Evolutionary conservation across 768 basidiomycete genomes (phyloP).

Genomic region (Naganishia randhawae): DNA sequence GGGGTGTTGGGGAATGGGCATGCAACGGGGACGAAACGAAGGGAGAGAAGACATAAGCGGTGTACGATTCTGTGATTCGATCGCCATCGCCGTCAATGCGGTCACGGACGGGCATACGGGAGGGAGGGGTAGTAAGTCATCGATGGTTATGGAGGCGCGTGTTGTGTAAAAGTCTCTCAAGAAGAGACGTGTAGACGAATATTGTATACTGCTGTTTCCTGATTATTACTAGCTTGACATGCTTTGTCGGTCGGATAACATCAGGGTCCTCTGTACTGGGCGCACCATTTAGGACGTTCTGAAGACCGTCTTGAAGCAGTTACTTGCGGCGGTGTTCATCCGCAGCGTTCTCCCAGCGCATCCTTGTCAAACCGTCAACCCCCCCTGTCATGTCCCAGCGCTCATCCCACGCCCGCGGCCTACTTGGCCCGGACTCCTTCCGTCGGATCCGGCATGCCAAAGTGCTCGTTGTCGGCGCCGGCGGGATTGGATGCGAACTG

Average conservation of each 20-base stretch:
- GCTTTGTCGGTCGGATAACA: too few species aligned
- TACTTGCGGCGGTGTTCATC: not conserved
- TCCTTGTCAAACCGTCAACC: not conserved
- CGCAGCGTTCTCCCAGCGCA: not conserved
- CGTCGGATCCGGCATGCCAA: constrained; percentile 49
- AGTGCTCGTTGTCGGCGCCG: constrained; percentile 84
- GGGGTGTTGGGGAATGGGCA: constrained; percentile 15
- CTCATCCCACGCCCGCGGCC: constrained; percentile 63
- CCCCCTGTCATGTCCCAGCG: constrained; percentile 30
- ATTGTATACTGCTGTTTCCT: not conserved
- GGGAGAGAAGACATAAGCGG: constrained; percentile 64
- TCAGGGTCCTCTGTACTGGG: too few species aligned
- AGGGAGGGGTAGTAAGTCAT: too few species aligned
- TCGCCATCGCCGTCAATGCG: too few species aligned
- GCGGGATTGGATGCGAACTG: constrained; percentile 96
- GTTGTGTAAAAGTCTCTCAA: constrained; percentile 3
- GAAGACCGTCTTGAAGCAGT: not conserved
- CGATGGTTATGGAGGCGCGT: too few species aligned
- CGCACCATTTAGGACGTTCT: not conserved
- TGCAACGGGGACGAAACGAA: constrained; percentile 59
- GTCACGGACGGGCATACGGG: too few species aligned
- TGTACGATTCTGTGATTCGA: constrained; percentile 41
- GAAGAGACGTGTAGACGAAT: not conserved
- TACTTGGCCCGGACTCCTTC: constrained; percentile 72
- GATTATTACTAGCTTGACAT: not conserved